Percentiles rank a stretch among this genome's conserved stretches.
Evolutionary conservation across 768 basidiomycete genomes (phyloP).

Genomic region (Amanita pseudoporphyria): DNA sequence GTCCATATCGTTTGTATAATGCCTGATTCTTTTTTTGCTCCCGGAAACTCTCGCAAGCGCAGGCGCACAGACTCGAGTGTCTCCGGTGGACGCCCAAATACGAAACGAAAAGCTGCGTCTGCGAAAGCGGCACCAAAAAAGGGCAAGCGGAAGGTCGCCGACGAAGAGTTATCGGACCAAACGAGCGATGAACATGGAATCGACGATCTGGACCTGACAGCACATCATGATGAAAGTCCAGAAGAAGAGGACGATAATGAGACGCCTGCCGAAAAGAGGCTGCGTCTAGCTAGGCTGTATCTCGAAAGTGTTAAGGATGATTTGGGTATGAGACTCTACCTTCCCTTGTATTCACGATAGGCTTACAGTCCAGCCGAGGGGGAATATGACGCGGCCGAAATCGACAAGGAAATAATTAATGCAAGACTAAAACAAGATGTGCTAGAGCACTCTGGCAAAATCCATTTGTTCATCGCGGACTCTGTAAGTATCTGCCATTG

Average conservation of each 20-base stretch:
- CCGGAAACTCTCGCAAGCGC: slow-evolving; percentile 49
- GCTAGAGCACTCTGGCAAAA: slow-evolving; percentile 78
- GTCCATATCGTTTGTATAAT: slow-evolving; percentile 24
- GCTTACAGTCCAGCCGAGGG: slow-evolving; percentile 50
- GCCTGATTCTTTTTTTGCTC: slow-evolving; percentile 80
- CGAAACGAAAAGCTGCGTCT: slow-evolving; percentile 18
- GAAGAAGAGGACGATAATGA: slow-evolving; percentile 83
- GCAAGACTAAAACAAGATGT: slow-evolving; percentile 89
- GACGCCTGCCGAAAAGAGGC: slow-evolving; percentile 87
- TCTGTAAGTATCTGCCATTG: slow-evolving; percentile 32
- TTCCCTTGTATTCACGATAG: neutral
- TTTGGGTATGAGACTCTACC: slow-evolving; percentile 37
- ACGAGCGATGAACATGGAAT: slow-evolving; percentile 46
- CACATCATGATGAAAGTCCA: slow-evolving; percentile 32
- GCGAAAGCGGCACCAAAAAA: slow-evolving; percentile 8
- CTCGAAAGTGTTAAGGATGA: slow-evolving; percentile 75
- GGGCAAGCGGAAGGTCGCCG: slow-evolving; percentile 17
- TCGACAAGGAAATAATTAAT: slow-evolving; percentile 89
- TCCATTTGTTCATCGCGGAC: slow-evolving; percentile 75
- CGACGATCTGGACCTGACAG: slow-evolving; percentile 69
- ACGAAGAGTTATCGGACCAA: slow-evolving; percentile 68
- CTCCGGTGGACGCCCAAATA: slow-evolving; percentile 9
- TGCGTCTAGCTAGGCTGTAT: slow-evolving; percentile 86
- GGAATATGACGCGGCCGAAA: slow-evolving; percentile 91
- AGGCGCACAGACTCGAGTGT: slow-evolving; percentile 33